Base-by-base conservation (phyloP, 192 early-diverging fungal genomes). In the Coemansia sp. region DNA sequence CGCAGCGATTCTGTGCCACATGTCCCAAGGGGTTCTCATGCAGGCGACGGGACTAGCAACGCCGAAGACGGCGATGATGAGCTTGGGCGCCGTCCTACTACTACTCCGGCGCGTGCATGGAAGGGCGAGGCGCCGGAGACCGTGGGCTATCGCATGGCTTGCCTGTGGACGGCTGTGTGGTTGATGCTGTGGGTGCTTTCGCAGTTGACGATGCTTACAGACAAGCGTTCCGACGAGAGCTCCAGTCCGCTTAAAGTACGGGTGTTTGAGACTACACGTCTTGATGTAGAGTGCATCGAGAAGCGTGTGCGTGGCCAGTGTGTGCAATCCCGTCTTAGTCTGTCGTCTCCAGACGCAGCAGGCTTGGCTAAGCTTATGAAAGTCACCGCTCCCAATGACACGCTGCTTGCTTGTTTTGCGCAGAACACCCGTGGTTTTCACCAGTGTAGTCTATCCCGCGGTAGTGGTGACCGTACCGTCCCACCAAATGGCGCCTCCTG, bases 261-360 rank as follows among this genome's bases (percentile, higher is more conserved):
- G 10, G 70, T 53, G 3, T 73, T 69, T 33, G 73, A 75, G 33
- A 59, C 78, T 5, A 73, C 70, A 3, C 70, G 57, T n/a, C 22
- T 81, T 7, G 64, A 64, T 2, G 61, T 63, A 4, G 54, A 63
- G 20, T 81, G 78, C 25, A 27, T 65, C 11, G 24, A 42, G 17
- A 22, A 67, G 6, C 46, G 31, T 6, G 56, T 0, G 21, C 23
- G 51, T 14, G 32, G 27, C 17, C 3, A n/a, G 3, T 81, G 78
- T 33, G 59, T 59, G 1, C 54, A 57, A 39, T 67, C 61, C 56
- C 64, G 50, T 9, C 74, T 81, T 6, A 56, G 30, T 11, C 61
- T 81, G 32, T 63, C 78, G 23, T 72, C 78, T n/a, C 78, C 73
- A 14, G 78, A 81, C 56, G 75, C 74, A 63, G 46, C 57, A 39